Base-by-base conservation (phyloP, 129 eudicot species). In the Oenanthe sinensis region DNA sequence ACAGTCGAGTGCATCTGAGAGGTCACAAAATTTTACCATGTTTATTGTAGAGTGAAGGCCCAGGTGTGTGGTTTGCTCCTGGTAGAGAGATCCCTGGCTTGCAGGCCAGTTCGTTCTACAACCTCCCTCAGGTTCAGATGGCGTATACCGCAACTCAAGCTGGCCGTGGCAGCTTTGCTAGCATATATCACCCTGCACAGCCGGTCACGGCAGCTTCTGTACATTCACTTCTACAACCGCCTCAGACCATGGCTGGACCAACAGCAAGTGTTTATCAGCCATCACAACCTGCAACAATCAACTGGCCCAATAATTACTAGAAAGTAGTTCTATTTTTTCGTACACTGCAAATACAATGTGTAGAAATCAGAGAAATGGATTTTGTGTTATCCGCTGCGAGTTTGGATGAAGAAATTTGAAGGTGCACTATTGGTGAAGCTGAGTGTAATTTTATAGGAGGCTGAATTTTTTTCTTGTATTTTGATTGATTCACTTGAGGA, bases 231-330 rank as follows among this genome's bases (percentile, higher is more conserved):
- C 83, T 93, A 74, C 98, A 93, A 80, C 97, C 88, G 74, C 87
- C 97, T 26, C 98, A 93, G 83, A 67, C 91, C 40, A 87, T 93
- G 83, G 83, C 87, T 69, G 91, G 96, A 33, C 90, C 93, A n/a
- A 75, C 89, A 65, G 82, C 89, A 54, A 85, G 74, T 16, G 85
- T 87, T 33, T 93, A 89, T 76, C 98, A 91, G 84, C 98, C 89
- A 49, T 88, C 88, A n/a, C 96, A 84, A 78, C 93, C 90, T 24
- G 71, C 96, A 48, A 94, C 90, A 78, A 76, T 91, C 79, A 93
- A 89, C 87, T 93, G 98, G 98, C 93, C 98, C 22, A 89, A 83
- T 79, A 93, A 81, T 86, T 91, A 89, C 85, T 93, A 87, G 87
- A 71, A 37, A 65, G 76, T 72, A 28, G 48, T 71, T 69, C n/a